Base-by-base conservation (phyloP, 495 filamentous ascomycete species). In the Xylaria longipes region DNA sequence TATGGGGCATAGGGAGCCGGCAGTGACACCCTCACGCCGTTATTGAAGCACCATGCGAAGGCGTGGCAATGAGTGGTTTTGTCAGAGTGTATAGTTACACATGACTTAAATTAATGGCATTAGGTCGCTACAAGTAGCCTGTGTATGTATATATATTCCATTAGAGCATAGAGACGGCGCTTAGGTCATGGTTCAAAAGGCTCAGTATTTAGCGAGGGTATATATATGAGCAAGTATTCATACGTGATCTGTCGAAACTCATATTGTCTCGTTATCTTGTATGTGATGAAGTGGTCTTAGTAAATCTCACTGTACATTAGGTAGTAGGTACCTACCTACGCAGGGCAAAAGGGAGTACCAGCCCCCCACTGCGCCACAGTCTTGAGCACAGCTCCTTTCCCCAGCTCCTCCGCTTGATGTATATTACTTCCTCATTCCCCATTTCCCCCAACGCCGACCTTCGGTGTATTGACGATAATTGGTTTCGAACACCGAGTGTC, bases 151-250 rank as follows among this genome's bases (percentile, higher is more conserved):
- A 69, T 61, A 46, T 45, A 35, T 3, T 48, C 31, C 27, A 61
- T 63, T 63, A 41, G 56, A 61, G 39, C 54, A 69, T 69, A 50
- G 56, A 69, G 29, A 22, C 17, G 67, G 67, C 67, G 67, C 45
- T 69, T 61, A 3, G 56, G 67, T 61, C 11, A 54, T 39, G 50
- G 15, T 45, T 43, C 35, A n/a, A 33, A 1, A 37, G 35, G 39
- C 33, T 46, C n/a, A 15, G 35, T 25, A 25, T n/a, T 68, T 12
- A 7, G 25, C n/a, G 46, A 31, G n/a, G 39, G 31, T 46, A 11
- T 39, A 54, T 41, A 50, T 25, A 67, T 22, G 31, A 17, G 37
- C 31, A n/a, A 5, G 56, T 37, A 37, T 37, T 37, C 56, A 54
- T 37, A 60, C 0, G 25, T 56, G n/a, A 50, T 22, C 46, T 50